A percentile compares a stretch with the other conserved stretches of the same genome.
Conservation (phyloP, 352 stramenopile species). For the Phytophthora multivora region DNA sequence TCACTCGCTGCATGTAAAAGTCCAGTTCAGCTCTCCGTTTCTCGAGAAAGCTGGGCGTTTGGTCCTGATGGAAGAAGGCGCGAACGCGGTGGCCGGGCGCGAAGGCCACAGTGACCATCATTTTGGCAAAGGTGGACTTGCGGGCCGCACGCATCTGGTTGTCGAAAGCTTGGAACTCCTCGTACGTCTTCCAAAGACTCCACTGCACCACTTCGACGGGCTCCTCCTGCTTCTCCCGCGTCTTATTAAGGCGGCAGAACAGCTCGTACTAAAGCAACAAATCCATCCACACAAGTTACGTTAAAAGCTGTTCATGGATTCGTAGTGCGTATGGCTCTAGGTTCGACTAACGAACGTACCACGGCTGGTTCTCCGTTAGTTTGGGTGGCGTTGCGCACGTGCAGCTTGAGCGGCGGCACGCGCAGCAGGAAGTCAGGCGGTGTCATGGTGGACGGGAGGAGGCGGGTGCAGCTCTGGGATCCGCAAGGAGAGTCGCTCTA, state of each 20-base stretch:
- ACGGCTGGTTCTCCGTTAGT: constrained; percentile 54
- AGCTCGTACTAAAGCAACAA: constrained; percentile 50
- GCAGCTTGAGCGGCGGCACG: constrained; percentile 59
- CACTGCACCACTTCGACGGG: constrained; percentile 55
- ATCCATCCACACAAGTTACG: neutral
- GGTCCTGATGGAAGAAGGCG: constrained; percentile 78
- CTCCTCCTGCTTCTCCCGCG: constrained; percentile 43
- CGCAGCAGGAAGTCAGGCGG: constrained; percentile 49
- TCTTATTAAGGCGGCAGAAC: constrained; percentile 53
- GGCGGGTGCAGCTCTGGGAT: neutral
- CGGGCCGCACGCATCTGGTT: constrained; percentile 55
- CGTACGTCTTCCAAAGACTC: constrained; percentile 82
- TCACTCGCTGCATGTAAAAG: constrained; percentile 85
- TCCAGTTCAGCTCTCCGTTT: constrained; percentile 80
- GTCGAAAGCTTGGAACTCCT: constrained; percentile 81
- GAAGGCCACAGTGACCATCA: constrained; percentile 86
- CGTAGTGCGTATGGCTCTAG: neutral
- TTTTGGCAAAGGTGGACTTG: constrained; percentile 67
- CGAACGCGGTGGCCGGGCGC: constrained; percentile 69
- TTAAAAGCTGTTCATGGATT: constrained; percentile 1
- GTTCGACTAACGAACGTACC: constrained; percentile 45
- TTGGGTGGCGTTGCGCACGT: constrained; percentile 65
- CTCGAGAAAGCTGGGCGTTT: constrained; percentile 71
- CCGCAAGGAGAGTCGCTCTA: constrained; percentile 19
- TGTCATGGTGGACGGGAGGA: constrained; percentile 24